phyloP scores from a whole-genome alignment of 2,329 filamentous ascomycete species.

The Fusarium oxysporum region DNA sequence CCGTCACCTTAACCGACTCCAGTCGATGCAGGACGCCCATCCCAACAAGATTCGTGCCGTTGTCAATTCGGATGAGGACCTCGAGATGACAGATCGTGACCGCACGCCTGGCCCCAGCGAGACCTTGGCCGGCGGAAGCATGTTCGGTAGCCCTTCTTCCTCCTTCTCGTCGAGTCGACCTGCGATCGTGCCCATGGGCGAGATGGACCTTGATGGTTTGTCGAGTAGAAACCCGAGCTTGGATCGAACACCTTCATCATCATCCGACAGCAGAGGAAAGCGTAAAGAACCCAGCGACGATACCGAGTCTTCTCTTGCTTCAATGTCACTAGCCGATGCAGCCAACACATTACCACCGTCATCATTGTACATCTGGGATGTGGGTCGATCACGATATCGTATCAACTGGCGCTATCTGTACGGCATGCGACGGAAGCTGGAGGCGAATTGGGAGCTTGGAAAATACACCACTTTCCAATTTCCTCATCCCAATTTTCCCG shows the following conservation, averaged over 20 bases:
- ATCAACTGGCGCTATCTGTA: constrained; percentile 96
- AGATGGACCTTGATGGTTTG: constrained; percentile 48
- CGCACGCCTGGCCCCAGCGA: constrained; percentile 44
- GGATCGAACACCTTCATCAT: constrained; percentile 46
- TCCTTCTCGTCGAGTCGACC: constrained; percentile 48
- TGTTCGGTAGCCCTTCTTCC: constrained; percentile 51
- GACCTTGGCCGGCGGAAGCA: constrained; percentile 41
- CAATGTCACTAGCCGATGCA: constrained; percentile 45
- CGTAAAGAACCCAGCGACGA: constrained; percentile 52
- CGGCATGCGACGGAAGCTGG: constrained; percentile 84
- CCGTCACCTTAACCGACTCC: constrained; percentile 56
- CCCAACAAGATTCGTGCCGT: constrained; percentile 67
- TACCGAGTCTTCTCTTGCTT: constrained; percentile 48
- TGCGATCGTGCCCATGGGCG: constrained; percentile 42
- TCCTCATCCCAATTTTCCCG: constrained; percentile 81
- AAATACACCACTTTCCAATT: constrained; percentile 89
- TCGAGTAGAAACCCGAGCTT: constrained; percentile 45
- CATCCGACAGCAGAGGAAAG: constrained; percentile 50
- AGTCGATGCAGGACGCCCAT: constrained; percentile 61
- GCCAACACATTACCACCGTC: constrained; percentile 55
- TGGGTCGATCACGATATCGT: constrained; percentile 63
- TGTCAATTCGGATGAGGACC: constrained; percentile 61
- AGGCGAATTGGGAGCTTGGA: constrained; percentile 91
- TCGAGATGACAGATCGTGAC: constrained; percentile 59
- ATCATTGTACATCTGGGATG: constrained; percentile 64